A percentile compares a stretch with the other conserved stretches of the same genome.
These are phyloP conservation scores for Gossypium thurberi DNA, from an alignment of 345 rosid genomes.

Conservation along the genomic window DNA sequence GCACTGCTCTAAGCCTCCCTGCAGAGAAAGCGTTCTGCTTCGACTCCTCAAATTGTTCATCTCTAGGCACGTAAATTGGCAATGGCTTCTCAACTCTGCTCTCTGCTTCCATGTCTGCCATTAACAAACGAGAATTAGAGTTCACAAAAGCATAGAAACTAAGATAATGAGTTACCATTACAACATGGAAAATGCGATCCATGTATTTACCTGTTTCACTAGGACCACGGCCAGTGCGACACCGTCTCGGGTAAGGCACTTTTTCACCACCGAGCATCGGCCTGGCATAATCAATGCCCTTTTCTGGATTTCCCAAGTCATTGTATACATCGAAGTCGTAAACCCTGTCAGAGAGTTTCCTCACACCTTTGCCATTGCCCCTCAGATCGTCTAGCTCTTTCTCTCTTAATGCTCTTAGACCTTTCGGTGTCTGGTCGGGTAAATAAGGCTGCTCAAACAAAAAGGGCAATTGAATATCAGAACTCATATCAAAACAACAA, in stretches of 20 bases:
- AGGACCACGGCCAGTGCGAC: conserved; percentile 77
- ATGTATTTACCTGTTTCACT: conserved; percentile 44
- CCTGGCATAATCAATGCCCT: conserved; percentile 45
- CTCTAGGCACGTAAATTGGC: conserved; percentile 91
- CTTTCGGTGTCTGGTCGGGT: conserved; percentile 74
- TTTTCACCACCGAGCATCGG: conserved; percentile 67
- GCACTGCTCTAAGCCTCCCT: conserved; percentile 72
- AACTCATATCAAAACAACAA: not conserved
- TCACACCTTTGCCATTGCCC: conserved; percentile 64
- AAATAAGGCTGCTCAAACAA: conserved; percentile 64
- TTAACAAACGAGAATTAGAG: not conserved
- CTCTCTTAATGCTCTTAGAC: conserved; percentile 59
- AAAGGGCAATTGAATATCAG: not conserved
- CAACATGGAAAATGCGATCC: not conserved
- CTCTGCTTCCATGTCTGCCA: conserved; percentile 59
- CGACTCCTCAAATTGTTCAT: conserved; percentile 88
- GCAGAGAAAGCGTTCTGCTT: conserved; percentile 58
- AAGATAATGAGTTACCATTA: not conserved
- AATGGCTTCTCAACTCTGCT: conserved; percentile 86
- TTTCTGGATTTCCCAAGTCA: conserved; percentile 94
- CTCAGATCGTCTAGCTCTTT: conserved; percentile 59
- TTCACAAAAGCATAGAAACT: not conserved
- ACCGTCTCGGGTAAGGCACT: conserved; percentile 81
- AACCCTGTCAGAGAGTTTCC: conserved; percentile 72
- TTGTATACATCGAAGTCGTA: conserved; percentile 83